phyloP scores from a whole-genome alignment of 2,329 filamentous ascomycete genomes.

The Parafenestella ontariensis region DNA sequence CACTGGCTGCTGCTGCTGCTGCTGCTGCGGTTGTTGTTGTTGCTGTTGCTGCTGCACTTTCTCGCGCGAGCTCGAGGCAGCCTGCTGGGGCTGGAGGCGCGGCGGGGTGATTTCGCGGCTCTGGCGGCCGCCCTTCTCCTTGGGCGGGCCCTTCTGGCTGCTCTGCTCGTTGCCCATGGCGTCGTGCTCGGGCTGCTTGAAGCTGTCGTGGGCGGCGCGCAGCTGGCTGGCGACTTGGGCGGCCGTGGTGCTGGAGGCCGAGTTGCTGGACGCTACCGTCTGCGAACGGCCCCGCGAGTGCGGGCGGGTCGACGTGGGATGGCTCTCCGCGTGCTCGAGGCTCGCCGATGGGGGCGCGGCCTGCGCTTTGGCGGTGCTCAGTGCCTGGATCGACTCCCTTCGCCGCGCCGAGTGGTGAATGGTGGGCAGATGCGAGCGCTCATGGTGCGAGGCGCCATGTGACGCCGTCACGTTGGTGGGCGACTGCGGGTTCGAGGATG shows the following conservation, averaged over 20 bases:
- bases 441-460: slow-evolving; percentile 25
- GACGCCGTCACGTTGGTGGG: slow-evolving; percentile 30
- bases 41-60: slow-evolving; percentile 2
- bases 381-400: slow-evolving; percentile 51
- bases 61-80: slow-evolving; percentile 12
- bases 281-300: slow-evolving; percentile 39
- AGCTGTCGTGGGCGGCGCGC: slow-evolving; percentile 40
- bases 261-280: slow-evolving; percentile 20
- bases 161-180: slow-evolving; percentile 53
- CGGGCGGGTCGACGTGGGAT: slow-evolving; percentile 33
- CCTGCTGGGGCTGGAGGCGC: neutral
- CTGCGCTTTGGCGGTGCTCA: slow-evolving; percentile 46
- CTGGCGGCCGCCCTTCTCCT: slow-evolving; percentile 7
- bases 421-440: slow-evolving; percentile 17
- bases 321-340: slow-evolving; percentile 46
- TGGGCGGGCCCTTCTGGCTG: slow-evolving; percentile 33
- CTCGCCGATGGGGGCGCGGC: slow-evolving; percentile 49
- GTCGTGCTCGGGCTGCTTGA: slow-evolving; percentile 22
- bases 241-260: slow-evolving; percentile 23
- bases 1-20: neutral
- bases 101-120: slow-evolving; percentile 29
- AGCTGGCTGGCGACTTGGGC: slow-evolving; percentile 34
- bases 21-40: neutral
- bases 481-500: slow-evolving; percentile 27
- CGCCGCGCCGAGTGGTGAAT: slow-evolving; percentile 41